Base-by-base conservation (phyloP, 371 early-diverging fungal species). In the Syncephalastrum monosporum region DNA sequence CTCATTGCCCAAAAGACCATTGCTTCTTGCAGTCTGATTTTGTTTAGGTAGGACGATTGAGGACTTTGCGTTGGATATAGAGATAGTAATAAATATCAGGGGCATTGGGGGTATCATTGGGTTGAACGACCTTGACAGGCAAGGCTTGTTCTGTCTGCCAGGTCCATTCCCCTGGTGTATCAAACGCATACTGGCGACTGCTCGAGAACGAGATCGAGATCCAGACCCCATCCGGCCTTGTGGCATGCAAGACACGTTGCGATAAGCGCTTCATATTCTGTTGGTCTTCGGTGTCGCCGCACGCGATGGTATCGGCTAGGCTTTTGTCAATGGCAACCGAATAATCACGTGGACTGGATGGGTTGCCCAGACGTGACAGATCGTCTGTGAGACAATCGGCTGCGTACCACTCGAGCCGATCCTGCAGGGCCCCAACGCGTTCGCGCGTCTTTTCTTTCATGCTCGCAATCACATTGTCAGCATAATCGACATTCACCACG, bases 401-500 rank as follows among this genome's bases (percentile, higher is more conserved):
- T 6, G 57, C 23, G 10, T 48, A 43, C 71, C 75, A 71, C 23
- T 42, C 56, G 7, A 71, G 21, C 17, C 59, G 50, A 3, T 55
- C 47, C 46, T 62, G 64, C 49, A 64, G 50, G 24, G 50, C 42
- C 43, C 25, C 42, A 13, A 57, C 43, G 33, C 50, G 50, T 52
- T 61, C 25, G 12, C 41, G 46, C 23, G 66, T 65, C 4, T 59
- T 47, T 21, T 45, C 38, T n/a, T 63, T 59, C 81, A 80, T 80
- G n/a, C 60, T 50, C 14, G 55, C 47, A 23, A 79, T 68, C 5
- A 80, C 81, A 50, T 72, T 74, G 25, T 59, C 64, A 33, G 75
- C 71, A 59, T 74, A 80, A 56, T 80, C 81, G 2, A 80, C 62
- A 63, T 75, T 80, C 41, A 66, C 46, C 27, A 79, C 51, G 6